Conservation (phyloP, 2,329 filamentous ascomycete species). For the Claviceps paspali region DNA sequence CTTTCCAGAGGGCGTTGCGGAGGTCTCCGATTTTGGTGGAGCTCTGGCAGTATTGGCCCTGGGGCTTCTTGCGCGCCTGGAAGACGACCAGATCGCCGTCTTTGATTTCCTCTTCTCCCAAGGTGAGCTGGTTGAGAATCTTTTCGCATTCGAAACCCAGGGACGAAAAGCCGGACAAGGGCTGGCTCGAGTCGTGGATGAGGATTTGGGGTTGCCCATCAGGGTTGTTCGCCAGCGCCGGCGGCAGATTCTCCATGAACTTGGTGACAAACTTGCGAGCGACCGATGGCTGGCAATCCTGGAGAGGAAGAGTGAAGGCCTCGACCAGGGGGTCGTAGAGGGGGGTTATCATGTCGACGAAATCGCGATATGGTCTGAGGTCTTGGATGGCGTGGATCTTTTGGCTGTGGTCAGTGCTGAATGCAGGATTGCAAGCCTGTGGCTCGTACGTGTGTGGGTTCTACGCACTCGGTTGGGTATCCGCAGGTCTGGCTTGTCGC, state of each 20-base stretch:
- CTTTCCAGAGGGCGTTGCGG: slow-evolving; percentile 52
- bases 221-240: slow-evolving; percentile 48
- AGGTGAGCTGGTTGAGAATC: slow-evolving; percentile 20
- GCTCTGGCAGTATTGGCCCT: slow-evolving; percentile 40
- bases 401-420: too few species aligned
- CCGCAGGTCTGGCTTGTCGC: slow-evolving; percentile 83
- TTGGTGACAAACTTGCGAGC: slow-evolving; percentile 46
- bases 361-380: slow-evolving; percentile 38
- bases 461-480: slow-evolving; percentile 48
- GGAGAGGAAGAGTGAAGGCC: slow-evolving; percentile 50
- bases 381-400: slow-evolving; percentile 52
- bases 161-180: slow-evolving; percentile 60
- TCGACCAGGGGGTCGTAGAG: slow-evolving; percentile 58
- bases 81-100: slow-evolving; percentile 65
- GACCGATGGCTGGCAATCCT: slow-evolving; percentile 32
- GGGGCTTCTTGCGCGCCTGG: slow-evolving; percentile 55
- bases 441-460: too few species aligned
- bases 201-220: slow-evolving; percentile 71
- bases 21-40: slow-evolving; percentile 60
- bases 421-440: too few species aligned
- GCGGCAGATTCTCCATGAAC: slow-evolving; percentile 54
- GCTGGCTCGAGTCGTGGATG: slow-evolving; percentile 56
- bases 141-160: slow-evolving; percentile 55
- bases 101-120: slow-evolving; percentile 27
- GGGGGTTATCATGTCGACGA: slow-evolving; percentile 60